These are phyloP conservation scores for Silene noctiflora DNA, from an alignment of 179 eudicot genomes.

Conservation along the genomic window DNA sequence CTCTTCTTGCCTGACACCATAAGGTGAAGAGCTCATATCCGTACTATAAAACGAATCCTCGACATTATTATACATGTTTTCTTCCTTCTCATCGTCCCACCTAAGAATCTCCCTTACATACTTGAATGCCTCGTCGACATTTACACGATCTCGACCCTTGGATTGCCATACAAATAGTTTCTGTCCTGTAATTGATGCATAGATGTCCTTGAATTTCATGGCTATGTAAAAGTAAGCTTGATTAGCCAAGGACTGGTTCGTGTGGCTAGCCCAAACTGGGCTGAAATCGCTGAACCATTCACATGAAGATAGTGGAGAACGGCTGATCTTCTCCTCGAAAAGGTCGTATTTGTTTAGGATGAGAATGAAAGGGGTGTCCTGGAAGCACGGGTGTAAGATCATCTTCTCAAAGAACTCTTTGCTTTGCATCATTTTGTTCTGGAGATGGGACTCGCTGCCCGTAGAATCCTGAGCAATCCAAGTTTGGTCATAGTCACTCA, in stretches of 20 bases:
- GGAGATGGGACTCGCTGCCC: conserved; percentile 42
- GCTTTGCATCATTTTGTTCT: conserved; percentile 80
- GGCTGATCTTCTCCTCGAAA: conserved; percentile 76
- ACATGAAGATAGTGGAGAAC: conserved; percentile 56
- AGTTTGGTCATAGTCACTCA: conserved; percentile 84
- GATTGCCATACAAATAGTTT: conserved; percentile 97
- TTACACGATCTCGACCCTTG: conserved; percentile 74
- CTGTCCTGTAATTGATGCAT: conserved; percentile 61
- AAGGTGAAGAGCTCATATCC: conserved; percentile 82
- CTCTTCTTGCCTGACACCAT: conserved; percentile 44
- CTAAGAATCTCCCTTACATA: conserved; percentile 78
- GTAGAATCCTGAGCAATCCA: conserved; percentile 37
- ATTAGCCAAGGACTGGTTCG: conserved; percentile 72
- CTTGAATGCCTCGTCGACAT: conserved; percentile 80
- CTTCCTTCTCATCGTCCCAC: conserved; percentile 94
- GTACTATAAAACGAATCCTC: conserved; percentile 90
- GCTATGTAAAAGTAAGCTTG: conserved; percentile 93
- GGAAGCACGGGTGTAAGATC: conserved; percentile 75
- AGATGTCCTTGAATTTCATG: conserved; percentile 89
- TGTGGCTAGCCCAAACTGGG: conserved; percentile 65
- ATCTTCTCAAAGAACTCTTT: conserved; percentile 78
- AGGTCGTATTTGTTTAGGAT: conserved; percentile 83
- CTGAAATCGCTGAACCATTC: conserved; percentile 87
- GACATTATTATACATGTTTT: conserved; percentile 41
- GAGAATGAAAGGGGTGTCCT: conserved; percentile 72